Evolutionary conservation across 805 yeast species (phyloP).

Genomic region (Saccharomycopsis sp.): DNA sequence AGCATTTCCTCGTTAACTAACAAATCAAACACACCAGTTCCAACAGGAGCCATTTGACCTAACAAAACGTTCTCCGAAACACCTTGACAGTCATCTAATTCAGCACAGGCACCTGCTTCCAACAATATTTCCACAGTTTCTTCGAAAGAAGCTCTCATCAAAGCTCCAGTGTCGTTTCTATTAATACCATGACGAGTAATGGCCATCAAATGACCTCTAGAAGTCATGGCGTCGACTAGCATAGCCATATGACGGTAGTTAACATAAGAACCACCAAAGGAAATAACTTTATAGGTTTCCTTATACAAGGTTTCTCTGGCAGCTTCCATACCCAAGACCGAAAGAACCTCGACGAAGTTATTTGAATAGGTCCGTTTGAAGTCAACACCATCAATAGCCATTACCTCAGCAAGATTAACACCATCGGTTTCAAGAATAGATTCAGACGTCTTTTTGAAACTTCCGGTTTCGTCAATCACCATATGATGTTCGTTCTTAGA

Average conservation of each 20-base stretch:
- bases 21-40: constrained; percentile 97
- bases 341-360: constrained; percentile 91
- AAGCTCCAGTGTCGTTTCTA: constrained; percentile 97
- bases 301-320: constrained; percentile 90
- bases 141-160: constrained; percentile 99
- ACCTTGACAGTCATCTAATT: constrained; percentile 96
- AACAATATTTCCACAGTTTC: constrained; percentile 96
- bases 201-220: constrained; percentile 97
- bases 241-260: constrained; percentile 98
- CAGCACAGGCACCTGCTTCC: constrained; percentile 98
- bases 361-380: constrained; percentile 86
- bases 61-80: constrained; percentile 95
- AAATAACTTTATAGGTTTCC: constrained; percentile 94
- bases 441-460: constrained; percentile 80
- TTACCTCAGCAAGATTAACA: constrained; percentile 89
- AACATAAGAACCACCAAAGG: constrained; percentile 99
- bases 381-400: constrained; percentile 93
- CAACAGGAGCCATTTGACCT: constrained; percentile 98
- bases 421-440: constrained; percentile 99
- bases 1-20: constrained; percentile 88
- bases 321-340: constrained; percentile 97
- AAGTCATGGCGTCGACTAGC: constrained; percentile 96
- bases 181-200: constrained; percentile 99
- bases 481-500: constrained; percentile 35
- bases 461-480: constrained; percentile 71